Base-by-base conservation (phyloP, 257 asterid genomes). In the Nicotiana undulata region DNA sequence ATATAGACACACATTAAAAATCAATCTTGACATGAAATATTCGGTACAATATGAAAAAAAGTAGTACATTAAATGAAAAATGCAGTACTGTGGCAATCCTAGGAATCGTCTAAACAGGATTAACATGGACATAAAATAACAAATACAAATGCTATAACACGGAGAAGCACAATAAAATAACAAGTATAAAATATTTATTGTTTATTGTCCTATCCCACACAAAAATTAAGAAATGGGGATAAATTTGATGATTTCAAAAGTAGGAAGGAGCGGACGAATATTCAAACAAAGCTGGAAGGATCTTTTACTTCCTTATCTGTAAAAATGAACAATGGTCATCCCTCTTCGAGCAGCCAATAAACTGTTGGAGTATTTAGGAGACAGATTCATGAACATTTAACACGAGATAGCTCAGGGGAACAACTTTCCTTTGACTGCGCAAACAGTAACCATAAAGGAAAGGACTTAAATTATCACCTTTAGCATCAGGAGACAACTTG, bases 401-500 rank as follows among this genome's bases (percentile, higher is more conserved):
- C 24, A 46, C 40, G 18, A 46, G 24, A 4, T 49, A 49, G 5
- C 77, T 1, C 46, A 44, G 59, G 37, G 22, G 78, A 72, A 46
- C 60, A 72, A 49, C 61, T 72, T 72, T 2, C 22, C 9, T 13
- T 49, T 24, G 16, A 3, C 60, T 24, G 6, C 3, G 61, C 34
- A 72, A 24, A 49, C 40, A 49, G 24, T 24, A 24, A 49, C 16
- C 40, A 72, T 24, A 72, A 52, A 79, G 32, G 37, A 59, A 8
- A 15, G 58, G 78, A 72, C 68, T 32, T 8, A 46, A 79, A 88
- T 67, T 9, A 79, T 88, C 87, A 89, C 94, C 94, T 90, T 86
- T 90, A 79, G 83, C 82, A 82, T 89, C 81, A 76, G 96, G 84
- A 79, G 92, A 75, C 85, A 89, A 55, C 92, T 92, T 90, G 97